Base-by-base conservation (phyloP, 139 green algal genomes). In the Deuterostichococcus epilithicus region DNA sequence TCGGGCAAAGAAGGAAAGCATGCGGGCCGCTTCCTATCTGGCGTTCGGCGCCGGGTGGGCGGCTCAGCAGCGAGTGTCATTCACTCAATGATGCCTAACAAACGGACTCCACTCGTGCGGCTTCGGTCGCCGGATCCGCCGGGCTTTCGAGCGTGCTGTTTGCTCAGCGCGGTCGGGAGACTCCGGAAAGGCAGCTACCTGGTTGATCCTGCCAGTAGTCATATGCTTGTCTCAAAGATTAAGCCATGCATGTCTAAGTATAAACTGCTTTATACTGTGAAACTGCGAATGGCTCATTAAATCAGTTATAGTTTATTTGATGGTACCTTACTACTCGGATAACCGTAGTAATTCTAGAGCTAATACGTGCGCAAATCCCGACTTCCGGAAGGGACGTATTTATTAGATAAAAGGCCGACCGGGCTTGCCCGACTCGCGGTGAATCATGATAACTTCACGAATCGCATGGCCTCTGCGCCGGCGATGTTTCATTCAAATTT, bases 291-390 rank as follows among this genome's bases (percentile, higher is more conserved):
- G 94, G 93, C 94, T 98, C 94, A 98, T 98, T 98, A 98, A 97
- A 98, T 98, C 92, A 98, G 92, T 97, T 97, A 97, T 97, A 97
- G 91, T 98, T 97, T 97, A 97, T 97, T 98, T 98, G 94, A 95
- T 97, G 92, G 92, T 98, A 94, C 91, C 87, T 88, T 94, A 90
- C 87, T 96, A 94, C 90, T 92, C 84, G 88, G 89, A 95, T 94
- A 93, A 88, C 84, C 84, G 88, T 89, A 89, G 83, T 87, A 97
- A 97, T 92, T 94, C 90, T 92, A 95, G 90, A 94, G 90, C 90
- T 95, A 97, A 95, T 97, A 94, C 89, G 83, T 96, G 92, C 90
- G 84, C 77, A 96, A 87, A 91, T 92, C 87, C 85, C 87, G 86
- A 94, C 91, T 93, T 90, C 82, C 90, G 87, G 90, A 93, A 95